phyloP scores from a whole-genome alignment of 2,329 filamentous ascomycete genomes.

The Sclerotinia borealis region DNA sequence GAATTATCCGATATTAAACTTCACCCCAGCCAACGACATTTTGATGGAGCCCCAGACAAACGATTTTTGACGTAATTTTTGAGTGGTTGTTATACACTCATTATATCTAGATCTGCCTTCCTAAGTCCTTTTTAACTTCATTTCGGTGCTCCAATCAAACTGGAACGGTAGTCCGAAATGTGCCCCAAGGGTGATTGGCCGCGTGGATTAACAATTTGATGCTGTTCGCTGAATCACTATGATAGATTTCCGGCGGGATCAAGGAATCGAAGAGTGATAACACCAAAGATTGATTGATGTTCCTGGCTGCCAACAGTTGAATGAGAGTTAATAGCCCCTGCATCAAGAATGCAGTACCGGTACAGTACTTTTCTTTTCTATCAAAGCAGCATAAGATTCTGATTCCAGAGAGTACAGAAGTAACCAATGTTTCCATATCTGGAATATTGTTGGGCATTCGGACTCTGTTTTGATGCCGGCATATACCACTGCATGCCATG shows the following conservation, averaged over 20 bases:
- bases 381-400: background rate
- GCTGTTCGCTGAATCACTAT: background rate
- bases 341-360: background rate
- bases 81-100: too few relatives aligned
- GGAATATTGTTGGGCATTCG: background rate
- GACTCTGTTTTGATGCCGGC: background rate
- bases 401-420: background rate
- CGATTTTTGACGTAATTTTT: background rate
- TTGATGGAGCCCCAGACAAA: constrained; percentile 6
- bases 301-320: background rate
- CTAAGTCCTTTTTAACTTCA: background rate
- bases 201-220: too few relatives aligned
- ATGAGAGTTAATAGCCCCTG: background rate
- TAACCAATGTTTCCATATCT: background rate
- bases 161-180: background rate
- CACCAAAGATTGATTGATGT: background rate
- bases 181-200: background rate
- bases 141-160: background rate
- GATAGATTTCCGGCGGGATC: background rate
- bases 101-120: too few relatives aligned
- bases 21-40: background rate
- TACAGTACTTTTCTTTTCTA: too few relatives aligned
- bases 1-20: background rate
- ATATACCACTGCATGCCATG: background rate
- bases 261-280: background rate